Evolutionary conservation across 495 filamentous ascomycete genomes (phyloP), one percentile per base, ranked within the genome.

Genomic region (Filosporella fistucella): DNA sequence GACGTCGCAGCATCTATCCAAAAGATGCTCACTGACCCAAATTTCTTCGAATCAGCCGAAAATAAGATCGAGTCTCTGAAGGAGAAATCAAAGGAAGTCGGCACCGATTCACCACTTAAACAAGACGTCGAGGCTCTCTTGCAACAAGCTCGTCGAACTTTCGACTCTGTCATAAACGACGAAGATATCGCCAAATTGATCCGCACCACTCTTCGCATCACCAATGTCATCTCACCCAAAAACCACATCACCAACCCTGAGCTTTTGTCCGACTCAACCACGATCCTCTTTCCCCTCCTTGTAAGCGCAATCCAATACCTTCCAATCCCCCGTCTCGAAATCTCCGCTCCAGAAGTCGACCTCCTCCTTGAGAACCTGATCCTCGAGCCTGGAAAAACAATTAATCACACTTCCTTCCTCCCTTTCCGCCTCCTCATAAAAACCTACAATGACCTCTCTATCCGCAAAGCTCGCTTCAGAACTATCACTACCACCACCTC

Each of bases 341-440:
- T 96, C 6, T 84, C 87, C 1, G 83, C 86, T 3, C 91, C 89
- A 1, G 80, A 86, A 42, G 68, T 95, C 52, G 89, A 95, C 54
- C 77, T 97, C 10, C 69, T 97, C 0, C 67, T 97, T 7, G 91
- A 96, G 56, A 96, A 93, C 46, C 70, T 97, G 30, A 84, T 97
- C 42, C 70, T 97, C 28, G 90, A 97, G 54, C 91, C 91, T 0
- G 91, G 91, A 17, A 72, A 69, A 25, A 93, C 89, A 2, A 75
- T 95, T 53, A 93, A 95, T 60, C 75, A 81, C 51, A 84, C 85
- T 2, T 95, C 89, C 0, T 96, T 97, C 75, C 78, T 96, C 12
- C 91, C 91, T 0, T 91, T 88, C 64, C 78, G 82, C 30, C 73
- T 96, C 44, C 81, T 84, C 30, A 67, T 95, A 29, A 81, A 89